These are phyloP conservation scores for Vaccinium macrocarpon DNA, from an alignment of 148 eudicot species.

Conservation along the genomic window DNA sequence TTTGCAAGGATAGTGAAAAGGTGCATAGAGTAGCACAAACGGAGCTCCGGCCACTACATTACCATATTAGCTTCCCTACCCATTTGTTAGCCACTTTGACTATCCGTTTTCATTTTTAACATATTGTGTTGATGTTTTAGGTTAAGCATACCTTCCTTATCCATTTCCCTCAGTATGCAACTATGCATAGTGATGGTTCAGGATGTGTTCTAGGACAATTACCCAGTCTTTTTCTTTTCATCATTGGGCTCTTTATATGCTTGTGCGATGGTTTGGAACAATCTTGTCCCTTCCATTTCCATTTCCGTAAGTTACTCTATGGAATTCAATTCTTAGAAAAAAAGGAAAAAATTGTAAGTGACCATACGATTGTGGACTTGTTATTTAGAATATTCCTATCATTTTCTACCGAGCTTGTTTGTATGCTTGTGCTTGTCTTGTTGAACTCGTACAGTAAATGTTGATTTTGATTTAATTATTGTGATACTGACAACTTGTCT, in stretches of 20 bases:
- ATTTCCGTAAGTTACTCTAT: not conserved
- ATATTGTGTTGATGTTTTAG: not conserved
- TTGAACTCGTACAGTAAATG: not conserved
- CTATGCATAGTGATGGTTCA: not conserved
- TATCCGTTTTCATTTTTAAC: not conserved
- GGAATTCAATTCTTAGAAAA: no score
- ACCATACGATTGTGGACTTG: not conserved
- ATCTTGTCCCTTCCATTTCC: constrained; percentile 4
- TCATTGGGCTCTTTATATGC: not conserved
- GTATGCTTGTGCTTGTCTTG: not conserved
- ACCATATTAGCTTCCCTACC: not conserved
- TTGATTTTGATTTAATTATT: not conserved
- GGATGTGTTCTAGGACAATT: not conserved
- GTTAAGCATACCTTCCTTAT: not conserved
- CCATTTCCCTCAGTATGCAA: not conserved
- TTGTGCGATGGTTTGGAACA: not conserved
- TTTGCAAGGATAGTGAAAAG: not conserved
- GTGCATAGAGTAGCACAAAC: not conserved
- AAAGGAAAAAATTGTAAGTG: not conserved
- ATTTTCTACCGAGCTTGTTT: not conserved
- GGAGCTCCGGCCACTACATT: not conserved
- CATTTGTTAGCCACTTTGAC: not conserved
- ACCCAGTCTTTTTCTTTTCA: not conserved
- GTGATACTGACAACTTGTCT: not conserved
- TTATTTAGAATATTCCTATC: not conserved